Percentiles rank a stretch among this genome's conserved stretches.
phyloP scores from a whole-genome alignment of 164 flowering plant species.

The Liriodendron chinense region DNA sequence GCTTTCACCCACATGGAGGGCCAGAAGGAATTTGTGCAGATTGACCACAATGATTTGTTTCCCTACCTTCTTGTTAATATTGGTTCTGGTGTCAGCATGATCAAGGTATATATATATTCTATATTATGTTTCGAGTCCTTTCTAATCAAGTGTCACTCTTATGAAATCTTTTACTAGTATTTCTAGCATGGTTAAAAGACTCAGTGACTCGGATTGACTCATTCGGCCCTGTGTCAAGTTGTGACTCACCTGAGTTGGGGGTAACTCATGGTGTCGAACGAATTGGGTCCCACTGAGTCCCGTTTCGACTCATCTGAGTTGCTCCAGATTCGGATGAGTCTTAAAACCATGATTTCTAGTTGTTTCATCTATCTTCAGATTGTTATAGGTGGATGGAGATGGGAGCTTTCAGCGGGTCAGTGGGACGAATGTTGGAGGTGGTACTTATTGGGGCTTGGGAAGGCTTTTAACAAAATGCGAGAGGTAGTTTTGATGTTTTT shows the following conservation, averaged over 20 bases:
- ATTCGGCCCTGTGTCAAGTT: too few relatives aligned
- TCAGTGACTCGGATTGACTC: too few relatives aligned
- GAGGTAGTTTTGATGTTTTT: slow-evolving; percentile 41
- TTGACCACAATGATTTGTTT: slow-evolving; percentile 82
- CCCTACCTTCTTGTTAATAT: slow-evolving; percentile 96
- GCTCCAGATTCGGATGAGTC: too few relatives aligned
- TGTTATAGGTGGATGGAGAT: slow-evolving; percentile 85
- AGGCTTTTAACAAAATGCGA: slow-evolving; percentile 88
- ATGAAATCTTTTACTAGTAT: not conserved
- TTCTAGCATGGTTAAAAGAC: too few relatives aligned
- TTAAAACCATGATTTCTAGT: too few relatives aligned
- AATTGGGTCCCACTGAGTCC: too few relatives aligned
- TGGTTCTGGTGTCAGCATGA: slow-evolving; percentile 98
- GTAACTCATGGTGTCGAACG: too few relatives aligned
- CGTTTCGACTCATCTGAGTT: too few relatives aligned
- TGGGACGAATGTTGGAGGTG: slow-evolving; percentile 99
- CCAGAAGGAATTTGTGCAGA: slow-evolving; percentile 93
- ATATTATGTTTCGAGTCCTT: not conserved
- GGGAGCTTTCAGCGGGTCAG: slow-evolving; percentile 92
- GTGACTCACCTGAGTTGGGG: too few relatives aligned
- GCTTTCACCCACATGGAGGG: slow-evolving; percentile 99
- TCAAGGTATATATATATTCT: slow-evolving; percentile 55
- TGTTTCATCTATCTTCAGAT: slow-evolving; percentile 16
- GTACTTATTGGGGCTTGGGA: slow-evolving; percentile 97
- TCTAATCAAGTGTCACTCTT: not conserved